Conservation (phyloP, 1,284 basidiomycete species). For the Omphalotus olearius region DNA sequence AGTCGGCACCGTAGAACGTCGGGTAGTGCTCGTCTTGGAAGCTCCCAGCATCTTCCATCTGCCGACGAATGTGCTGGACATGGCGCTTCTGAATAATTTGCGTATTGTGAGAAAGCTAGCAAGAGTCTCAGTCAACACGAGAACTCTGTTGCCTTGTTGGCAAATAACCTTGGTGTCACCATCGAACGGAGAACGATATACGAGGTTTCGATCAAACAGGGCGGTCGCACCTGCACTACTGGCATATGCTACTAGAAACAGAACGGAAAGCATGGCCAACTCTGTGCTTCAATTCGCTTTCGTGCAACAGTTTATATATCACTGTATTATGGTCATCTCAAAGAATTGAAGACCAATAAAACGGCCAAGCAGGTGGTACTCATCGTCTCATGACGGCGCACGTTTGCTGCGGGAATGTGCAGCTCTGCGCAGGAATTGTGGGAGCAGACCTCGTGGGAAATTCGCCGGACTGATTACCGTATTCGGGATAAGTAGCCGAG, state of each 20-base stretch:
- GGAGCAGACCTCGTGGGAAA: too few relatives aligned
- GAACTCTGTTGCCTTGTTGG: constrained; percentile 9
- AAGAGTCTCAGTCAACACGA: neutral
- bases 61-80: constrained; percentile 33
- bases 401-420: neutral
- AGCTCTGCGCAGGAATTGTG: too few relatives aligned
- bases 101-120: constrained; percentile 38
- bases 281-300: neutral
- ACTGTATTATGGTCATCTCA: neutral
- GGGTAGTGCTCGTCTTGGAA: constrained; percentile 51
- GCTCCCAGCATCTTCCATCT: constrained; percentile 31
- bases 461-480: too few relatives aligned
- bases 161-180: constrained; percentile 32
- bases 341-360: neutral
- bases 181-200: constrained; percentile 44
- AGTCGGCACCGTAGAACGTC: constrained; percentile 49
- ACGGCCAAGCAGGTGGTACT: neutral
- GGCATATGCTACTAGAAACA: neutral
- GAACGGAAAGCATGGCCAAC: neutral
- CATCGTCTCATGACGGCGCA: constrained; percentile 6
- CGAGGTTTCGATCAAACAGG: constrained; percentile 42
- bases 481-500: too few relatives aligned
- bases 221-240: constrained; percentile 21
- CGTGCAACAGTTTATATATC: neutral
- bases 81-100: constrained; percentile 34